phyloP scores from a whole-genome alignment of 2,329 filamentous ascomycete genomes.

The Pseudopithomyces chartarum region DNA sequence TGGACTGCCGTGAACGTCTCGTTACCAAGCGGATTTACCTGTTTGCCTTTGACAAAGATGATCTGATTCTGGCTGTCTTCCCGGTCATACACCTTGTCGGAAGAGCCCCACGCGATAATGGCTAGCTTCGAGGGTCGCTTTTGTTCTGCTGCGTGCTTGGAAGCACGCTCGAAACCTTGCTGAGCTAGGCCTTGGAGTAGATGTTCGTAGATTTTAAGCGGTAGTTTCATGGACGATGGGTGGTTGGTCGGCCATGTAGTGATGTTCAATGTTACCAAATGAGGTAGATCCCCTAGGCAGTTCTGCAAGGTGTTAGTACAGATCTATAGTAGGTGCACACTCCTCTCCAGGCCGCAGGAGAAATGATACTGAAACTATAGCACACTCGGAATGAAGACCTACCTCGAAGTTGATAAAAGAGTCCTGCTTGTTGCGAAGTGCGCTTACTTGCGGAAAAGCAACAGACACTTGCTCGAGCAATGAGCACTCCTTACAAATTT shows the following conservation, averaged over 20 bases:
- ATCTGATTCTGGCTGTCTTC: conserved; percentile 54
- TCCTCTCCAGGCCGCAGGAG: too few relatives aligned
- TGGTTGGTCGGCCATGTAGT: conserved; percentile 55
- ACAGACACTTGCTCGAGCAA: conserved; percentile 52
- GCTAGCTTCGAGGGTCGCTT: conserved; percentile 44
- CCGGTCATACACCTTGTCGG: conserved; percentile 54
- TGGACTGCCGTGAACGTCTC: conserved; percentile 49
- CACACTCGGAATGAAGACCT: too few relatives aligned
- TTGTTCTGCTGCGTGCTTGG: conserved; percentile 31
- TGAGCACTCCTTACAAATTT: conserved; percentile 52
- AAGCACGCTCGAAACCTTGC: conserved; percentile 41
- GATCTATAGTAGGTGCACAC: too few relatives aligned
- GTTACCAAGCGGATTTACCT: conserved; percentile 49
- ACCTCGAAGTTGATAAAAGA: conserved; percentile 52
- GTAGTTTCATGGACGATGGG: conserved; percentile 46
- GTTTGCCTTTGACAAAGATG: conserved; percentile 52
- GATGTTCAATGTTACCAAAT: conserved; percentile 54
- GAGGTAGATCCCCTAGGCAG: conserved; percentile 44
- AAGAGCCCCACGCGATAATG: conserved; percentile 54
- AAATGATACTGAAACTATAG: too few relatives aligned
- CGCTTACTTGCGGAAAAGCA: conserved; percentile 53
- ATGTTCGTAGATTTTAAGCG: conserved; percentile 52
- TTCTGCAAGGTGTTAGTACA: conserved; percentile 30
- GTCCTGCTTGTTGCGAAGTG: conserved; percentile 48
- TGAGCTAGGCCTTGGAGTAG: conserved; percentile 49